These are phyloP conservation scores for Lagerstroemia speciosa DNA, from an alignment of 345 rosid genomes.

Conservation along the genomic window DNA sequence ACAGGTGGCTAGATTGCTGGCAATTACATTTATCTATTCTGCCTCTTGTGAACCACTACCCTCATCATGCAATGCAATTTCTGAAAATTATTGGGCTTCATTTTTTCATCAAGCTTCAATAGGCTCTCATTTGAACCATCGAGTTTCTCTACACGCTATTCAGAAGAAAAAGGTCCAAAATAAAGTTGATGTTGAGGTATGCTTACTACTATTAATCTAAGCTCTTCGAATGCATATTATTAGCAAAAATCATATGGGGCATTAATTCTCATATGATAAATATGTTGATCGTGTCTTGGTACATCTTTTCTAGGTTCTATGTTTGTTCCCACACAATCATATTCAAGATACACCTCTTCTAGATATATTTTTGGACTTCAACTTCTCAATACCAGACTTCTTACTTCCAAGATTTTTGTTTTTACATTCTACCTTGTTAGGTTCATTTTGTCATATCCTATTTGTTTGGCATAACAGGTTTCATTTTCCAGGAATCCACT, in stretches of 20 bases:
- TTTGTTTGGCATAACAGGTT: slow-evolving; percentile 1
- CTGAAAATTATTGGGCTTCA: slow-evolving; percentile 86
- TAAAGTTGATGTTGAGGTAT: slow-evolving; percentile 38
- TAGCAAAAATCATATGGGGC: not conserved
- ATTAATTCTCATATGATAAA: not conserved
- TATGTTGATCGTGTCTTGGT: not conserved
- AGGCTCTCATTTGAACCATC: slow-evolving; percentile 60
- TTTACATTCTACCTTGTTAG: not conserved
- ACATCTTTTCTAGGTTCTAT: not conserved
- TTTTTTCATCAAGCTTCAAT: slow-evolving; percentile 94
- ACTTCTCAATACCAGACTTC: not conserved
- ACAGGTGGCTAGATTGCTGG: slow-evolving; percentile 80
- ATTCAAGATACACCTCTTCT: not conserved
- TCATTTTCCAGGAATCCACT: slow-evolving; percentile 4
- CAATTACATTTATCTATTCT: slow-evolving; percentile 48
- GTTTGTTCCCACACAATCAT: not conserved
- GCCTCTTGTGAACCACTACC: slow-evolving; percentile 37
- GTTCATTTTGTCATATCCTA: too few relatives aligned
- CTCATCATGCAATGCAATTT: slow-evolving; percentile 37
- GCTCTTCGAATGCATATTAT: not conserved
- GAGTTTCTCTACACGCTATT: slow-evolving; percentile 41
- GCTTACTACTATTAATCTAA: not conserved
- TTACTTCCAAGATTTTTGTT: not conserved
- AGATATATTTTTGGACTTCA: not conserved
- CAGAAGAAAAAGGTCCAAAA: slow-evolving; percentile 22